Base-by-base conservation (phyloP, 2,329 filamentous ascomycete genomes). In the Cladophialophora carrionii region DNA sequence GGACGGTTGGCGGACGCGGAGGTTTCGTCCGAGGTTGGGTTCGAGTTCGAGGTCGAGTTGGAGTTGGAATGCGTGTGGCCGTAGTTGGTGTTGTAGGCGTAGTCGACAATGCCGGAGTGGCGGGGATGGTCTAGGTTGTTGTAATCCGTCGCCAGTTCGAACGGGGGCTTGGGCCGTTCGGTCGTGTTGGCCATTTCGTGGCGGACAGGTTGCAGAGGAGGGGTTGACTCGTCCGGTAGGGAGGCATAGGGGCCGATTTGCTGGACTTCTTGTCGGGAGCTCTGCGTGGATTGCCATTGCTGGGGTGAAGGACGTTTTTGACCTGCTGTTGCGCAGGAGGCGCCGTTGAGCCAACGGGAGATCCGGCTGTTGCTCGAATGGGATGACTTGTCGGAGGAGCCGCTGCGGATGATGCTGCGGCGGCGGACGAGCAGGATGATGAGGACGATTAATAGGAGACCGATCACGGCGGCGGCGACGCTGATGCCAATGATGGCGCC, bases 401-500 rank as follows among this genome's bases (percentile, higher is more conserved):
- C 54, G 46, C 68, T 68, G 60, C 63, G 68, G 43, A 69, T 63
- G 55, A 69, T 68, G 9, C 57, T 56, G 12, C 67, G 57, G 1
- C 82, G 81, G 7, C 83, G 80, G 75, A 82, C 85, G 22, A 88
- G 77, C 22, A 86, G 77, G 49, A 85, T 78, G 5, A 78, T 77
- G 14, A 88, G 79, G 26, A 83, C 76, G 4, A 84, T 66, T 20
- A 81, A 80, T 0, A 82, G 83, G 48, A 89, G 69, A 17, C 52
- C 52, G n/a, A 54, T 81, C 1, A 87, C 77, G 2, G 85, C 86
- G 1, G 88, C 78, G 4, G 88, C 81, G 3, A 87, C 85, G 17
- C 86, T 86, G 0, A 89, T 76, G 1, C 90, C 83, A 0, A 88
- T 86, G 0, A 88, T 86, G 0, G 82, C 83, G 1, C 88, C 81